Evolutionary conservation across 768 basidiomycete genomes (phyloP).

Genomic region (Asterophora lycoperdoides): DNA sequence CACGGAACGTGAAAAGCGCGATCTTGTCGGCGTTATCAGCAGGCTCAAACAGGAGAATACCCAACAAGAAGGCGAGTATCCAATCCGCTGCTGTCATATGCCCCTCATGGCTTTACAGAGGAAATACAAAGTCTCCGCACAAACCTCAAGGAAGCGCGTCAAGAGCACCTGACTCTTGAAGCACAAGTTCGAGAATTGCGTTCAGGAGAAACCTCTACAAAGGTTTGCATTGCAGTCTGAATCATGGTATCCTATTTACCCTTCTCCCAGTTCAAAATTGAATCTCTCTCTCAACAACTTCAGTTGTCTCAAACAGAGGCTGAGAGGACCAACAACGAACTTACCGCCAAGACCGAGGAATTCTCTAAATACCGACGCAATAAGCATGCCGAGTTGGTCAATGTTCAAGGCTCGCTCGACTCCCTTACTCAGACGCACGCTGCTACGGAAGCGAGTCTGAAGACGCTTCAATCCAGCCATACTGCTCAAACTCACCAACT

Average conservation of each 20-base stretch:
- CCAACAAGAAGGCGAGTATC: slow-evolving; percentile 65
- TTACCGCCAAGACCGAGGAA: slow-evolving; percentile 72
- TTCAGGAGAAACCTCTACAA: slow-evolving; percentile 72
- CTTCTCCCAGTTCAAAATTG: slow-evolving; percentile 70
- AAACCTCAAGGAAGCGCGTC: slow-evolving; percentile 70
- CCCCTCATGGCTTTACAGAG: slow-evolving; percentile 38
- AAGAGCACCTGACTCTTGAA: slow-evolving; percentile 67
- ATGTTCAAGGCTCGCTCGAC: slow-evolving; percentile 76
- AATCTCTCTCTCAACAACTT: slow-evolving; percentile 79
- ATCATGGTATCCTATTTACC: background rate
- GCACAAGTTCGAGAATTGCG: slow-evolving; percentile 67
- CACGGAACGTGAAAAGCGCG: slow-evolving; percentile 85
- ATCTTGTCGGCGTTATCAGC: slow-evolving; percentile 79
- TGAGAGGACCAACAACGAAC: slow-evolving; percentile 65
- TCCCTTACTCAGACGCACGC: slow-evolving; percentile 62
- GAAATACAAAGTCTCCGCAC: slow-evolving; percentile 65
- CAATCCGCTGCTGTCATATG: slow-evolving; percentile 1
- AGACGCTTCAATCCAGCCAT: slow-evolving; percentile 70
- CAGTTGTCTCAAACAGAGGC: slow-evolving; percentile 72
- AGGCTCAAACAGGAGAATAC: slow-evolving; percentile 72
- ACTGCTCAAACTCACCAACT: slow-evolving; percentile 69
- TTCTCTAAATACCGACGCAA: slow-evolving; percentile 78
- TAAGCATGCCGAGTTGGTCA: slow-evolving; percentile 74
- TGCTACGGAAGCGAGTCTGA: slow-evolving; percentile 63
- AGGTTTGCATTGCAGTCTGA: slow-evolving; percentile 37